Percentiles rank a stretch among this genome's conserved stretches.
These are phyloP conservation scores for Platanus orientalis DNA, from an alignment of 164 flowering plant species.

Conservation along the genomic window DNA sequence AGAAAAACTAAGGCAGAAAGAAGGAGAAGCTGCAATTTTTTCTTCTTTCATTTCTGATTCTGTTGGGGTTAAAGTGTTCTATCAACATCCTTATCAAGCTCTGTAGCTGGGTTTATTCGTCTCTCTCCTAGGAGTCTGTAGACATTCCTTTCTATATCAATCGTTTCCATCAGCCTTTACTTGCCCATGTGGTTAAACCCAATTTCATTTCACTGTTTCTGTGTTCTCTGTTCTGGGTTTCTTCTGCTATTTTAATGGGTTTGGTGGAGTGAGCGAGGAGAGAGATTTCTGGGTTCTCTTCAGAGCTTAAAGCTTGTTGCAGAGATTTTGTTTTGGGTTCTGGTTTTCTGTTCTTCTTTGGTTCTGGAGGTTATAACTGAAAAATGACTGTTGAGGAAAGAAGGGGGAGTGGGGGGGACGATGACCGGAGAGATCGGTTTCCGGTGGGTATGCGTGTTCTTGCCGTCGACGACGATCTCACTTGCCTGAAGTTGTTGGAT, in stretches of 20 bases:
- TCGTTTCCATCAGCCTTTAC: background rate
- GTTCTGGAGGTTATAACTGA: conserved; percentile 1
- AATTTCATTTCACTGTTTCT: background rate
- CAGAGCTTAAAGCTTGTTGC: background rate
- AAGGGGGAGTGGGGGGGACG: conserved; percentile 11
- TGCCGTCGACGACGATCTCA: conserved; percentile 65
- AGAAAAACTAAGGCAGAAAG: background rate
- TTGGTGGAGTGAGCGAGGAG: conserved; percentile 1
- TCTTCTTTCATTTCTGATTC: background rate
- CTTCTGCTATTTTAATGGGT: conserved; percentile 16
- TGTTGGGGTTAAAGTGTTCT: background rate
- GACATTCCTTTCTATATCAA: background rate
- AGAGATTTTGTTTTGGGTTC: background rate
- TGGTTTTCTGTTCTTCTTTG: background rate
- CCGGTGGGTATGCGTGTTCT: conserved; percentile 62
- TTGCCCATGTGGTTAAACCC: background rate
- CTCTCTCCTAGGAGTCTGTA: background rate
- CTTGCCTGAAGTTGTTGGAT: conserved; percentile 46
- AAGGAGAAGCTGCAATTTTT: background rate
- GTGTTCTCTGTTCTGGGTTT: background rate
- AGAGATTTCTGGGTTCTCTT: background rate
- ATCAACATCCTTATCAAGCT: background rate
- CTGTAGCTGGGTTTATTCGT: background rate
- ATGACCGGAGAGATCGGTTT: conserved; percentile 36
- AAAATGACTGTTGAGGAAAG: conserved; percentile 38